Base-by-base conservation (phyloP, 1,139 yeast genomes). In the Scheffersomyces parashehatae region DNA sequence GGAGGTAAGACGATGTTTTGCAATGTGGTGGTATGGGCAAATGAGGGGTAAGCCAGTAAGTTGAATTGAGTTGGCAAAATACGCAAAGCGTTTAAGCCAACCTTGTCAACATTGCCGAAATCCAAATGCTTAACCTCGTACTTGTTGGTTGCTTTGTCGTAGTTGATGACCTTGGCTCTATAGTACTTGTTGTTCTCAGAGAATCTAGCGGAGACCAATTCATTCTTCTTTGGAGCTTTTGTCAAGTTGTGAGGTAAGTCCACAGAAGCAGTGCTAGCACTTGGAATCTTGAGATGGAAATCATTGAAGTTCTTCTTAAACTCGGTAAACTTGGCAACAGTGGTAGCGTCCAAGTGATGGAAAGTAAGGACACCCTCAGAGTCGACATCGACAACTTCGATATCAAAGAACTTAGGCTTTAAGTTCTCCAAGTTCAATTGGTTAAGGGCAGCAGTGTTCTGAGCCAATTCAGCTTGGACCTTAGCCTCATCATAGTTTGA, bases 1-100 rank as follows among this genome's bases (percentile, higher is more conserved):
- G 88, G 87, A 2, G 95, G 93, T 40, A 80, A 67, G 47, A 68
- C 73, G 41, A 88, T 65, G 56, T 77, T 74, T 30, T 84, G 79
- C 50, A 88, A 72, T 38, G 65, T 71, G 15, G 82, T 78, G 12
- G 81, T 68, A 53, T 75, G 81, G 14, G 88, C 86, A 56, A 84
- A 82, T 7, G 82, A 69, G 35, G 87, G 80, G 39, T 65, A 62
- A 2, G 63, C 53, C 3, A 68, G 52, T 28, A 65, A 45, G 5
- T 70, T 65, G 56, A 79, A 83, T 52, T 76, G 76, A 26, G 73
- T 48, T 11, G 91, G 88, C 45, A 86, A 72, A 1, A 70, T 68
- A 51, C 85, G 69, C 50, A 87, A 66, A 13, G 79, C 63, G 5
- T 71, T 50, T 40, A 72, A 57, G 12, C 79, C 55, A 24, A 82